Percentiles rank a stretch among this genome's conserved stretches.
Evolutionary conservation across 225 moss, liverwort and hornwort species (phyloP).

Genomic region (Sphagnum contortum): DNA sequence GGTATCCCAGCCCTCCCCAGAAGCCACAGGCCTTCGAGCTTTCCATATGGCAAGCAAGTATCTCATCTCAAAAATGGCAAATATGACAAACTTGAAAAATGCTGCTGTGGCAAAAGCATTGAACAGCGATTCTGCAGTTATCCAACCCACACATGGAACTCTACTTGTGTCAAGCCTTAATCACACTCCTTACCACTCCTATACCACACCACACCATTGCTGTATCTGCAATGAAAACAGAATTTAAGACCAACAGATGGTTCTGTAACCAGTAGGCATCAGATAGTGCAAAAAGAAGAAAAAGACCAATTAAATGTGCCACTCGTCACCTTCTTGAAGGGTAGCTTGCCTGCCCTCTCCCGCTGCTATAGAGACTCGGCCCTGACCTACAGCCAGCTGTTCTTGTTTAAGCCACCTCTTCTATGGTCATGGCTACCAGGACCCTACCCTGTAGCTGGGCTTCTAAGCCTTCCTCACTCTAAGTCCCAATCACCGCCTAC

Average conservation of each 20-base stretch:
- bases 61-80: slow-evolving; percentile 99
- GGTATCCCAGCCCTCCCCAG: slow-evolving; percentile 95
- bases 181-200: background rate
- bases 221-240: too few species aligned
- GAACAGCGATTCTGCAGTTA: slow-evolving; percentile 75
- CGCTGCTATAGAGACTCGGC: slow-evolving; percentile 57
- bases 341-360: slow-evolving; percentile 67
- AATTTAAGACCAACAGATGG: too few species aligned
- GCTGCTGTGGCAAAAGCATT: slow-evolving; percentile 97
- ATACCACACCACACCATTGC: too few species aligned
- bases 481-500: too few species aligned
- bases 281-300: slow-evolving; percentile 8
- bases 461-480: background rate
- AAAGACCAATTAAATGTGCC: slow-evolving; percentile 8
- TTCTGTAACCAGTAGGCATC: background rate
- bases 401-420: slow-evolving; percentile 38
- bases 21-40: slow-evolving; percentile 74
- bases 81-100: slow-evolving; percentile 98
- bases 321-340: slow-evolving; percentile 62
- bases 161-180: background rate
- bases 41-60: slow-evolving; percentile 97
- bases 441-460: slow-evolving; percentile 3
- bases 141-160: background rate
- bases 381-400: slow-evolving; percentile 64
- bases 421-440: slow-evolving; percentile 3